phyloP scores from a whole-genome alignment of 2,329 filamentous ascomycete species.

The Xylariaceae sp. region DNA sequence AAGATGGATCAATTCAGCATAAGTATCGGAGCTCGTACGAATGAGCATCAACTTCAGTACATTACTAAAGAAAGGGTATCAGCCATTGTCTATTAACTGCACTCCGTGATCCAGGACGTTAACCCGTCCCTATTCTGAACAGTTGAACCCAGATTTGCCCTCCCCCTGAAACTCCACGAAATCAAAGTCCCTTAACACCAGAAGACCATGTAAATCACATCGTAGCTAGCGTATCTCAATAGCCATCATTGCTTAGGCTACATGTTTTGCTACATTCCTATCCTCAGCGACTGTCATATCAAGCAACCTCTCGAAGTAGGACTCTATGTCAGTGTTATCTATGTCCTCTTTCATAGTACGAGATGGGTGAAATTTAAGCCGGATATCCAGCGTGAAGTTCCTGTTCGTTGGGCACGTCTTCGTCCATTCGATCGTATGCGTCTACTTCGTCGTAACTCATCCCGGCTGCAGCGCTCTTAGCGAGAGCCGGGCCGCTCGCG shows the following conservation, averaged over 20 bases:
- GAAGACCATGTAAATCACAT: no score
- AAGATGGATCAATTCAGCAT: no score
- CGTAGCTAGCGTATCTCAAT: no score
- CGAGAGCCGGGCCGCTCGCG: background rate
- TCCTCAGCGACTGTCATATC: no score
- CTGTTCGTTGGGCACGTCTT: constrained; percentile 21
- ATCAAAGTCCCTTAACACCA: no score
- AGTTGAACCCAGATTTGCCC: background rate
- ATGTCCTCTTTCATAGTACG: background rate
- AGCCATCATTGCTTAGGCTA: no score
- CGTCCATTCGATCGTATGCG: constrained; percentile 18
- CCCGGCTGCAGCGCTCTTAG: constrained; percentile 4
- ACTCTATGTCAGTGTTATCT: background rate
- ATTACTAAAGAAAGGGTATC: constrained; percentile 6
- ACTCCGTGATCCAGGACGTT: background rate
- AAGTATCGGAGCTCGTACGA: background rate
- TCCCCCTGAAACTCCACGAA: background rate
- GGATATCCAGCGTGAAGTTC: constrained; percentile 10
- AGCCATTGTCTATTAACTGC: background rate
- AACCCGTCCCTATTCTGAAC: background rate
- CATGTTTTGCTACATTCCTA: no score
- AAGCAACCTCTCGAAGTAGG: no score
- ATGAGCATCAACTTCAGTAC: background rate
- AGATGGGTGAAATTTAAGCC: constrained; percentile 18
- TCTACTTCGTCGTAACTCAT: constrained; percentile 13